Evolutionary conservation across 495 filamentous ascomycete genomes (phyloP).

Genomic region (Antarctomyces pellizariae): DNA sequence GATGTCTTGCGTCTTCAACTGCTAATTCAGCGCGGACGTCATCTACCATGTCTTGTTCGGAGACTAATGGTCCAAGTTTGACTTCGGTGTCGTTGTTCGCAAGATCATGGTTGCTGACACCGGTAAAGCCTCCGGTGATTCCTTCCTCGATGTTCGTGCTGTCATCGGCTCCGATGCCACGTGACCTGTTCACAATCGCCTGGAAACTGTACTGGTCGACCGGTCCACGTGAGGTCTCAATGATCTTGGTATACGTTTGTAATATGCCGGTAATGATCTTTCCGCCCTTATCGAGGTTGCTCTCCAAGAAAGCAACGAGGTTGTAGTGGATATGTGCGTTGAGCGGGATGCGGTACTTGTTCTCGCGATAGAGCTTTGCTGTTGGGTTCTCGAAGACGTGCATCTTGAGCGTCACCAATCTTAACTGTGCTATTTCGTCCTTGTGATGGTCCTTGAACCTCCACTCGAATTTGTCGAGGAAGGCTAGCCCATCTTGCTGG

Average conservation of each 20-base stretch:
- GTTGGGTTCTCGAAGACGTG: slow-evolving; percentile 50
- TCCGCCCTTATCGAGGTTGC: slow-evolving; percentile 56
- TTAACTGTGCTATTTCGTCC: slow-evolving; percentile 48
- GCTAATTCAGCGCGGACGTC: slow-evolving; percentile 69
- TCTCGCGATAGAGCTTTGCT: slow-evolving; percentile 52
- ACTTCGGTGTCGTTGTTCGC: slow-evolving; percentile 32
- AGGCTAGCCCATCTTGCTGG: slow-evolving; percentile 40
- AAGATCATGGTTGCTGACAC: slow-evolving; percentile 52
- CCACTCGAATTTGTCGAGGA: slow-evolving; percentile 40
- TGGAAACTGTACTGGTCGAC: slow-evolving; percentile 64
- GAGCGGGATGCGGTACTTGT: slow-evolving; percentile 72
- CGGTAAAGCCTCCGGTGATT: slow-evolving; percentile 76
- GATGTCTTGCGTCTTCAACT: slow-evolving; percentile 50
- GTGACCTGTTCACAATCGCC: slow-evolving; percentile 41
- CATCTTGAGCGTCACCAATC: slow-evolving; percentile 43
- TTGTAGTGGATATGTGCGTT: slow-evolving; percentile 56
- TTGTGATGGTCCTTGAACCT: slow-evolving; percentile 52
- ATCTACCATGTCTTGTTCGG: slow-evolving; percentile 51
- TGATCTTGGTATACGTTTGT: slow-evolving; percentile 47
- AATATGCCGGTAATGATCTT: slow-evolving; percentile 50
- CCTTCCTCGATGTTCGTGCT: slow-evolving; percentile 70
- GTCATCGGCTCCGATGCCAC: slow-evolving; percentile 30
- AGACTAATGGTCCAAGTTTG: slow-evolving; percentile 53
- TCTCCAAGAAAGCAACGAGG: slow-evolving; percentile 71
- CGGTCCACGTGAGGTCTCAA: slow-evolving; percentile 47